Evolutionary conservation across 140 eudicot species (phyloP), one percentile per base, ranked within the genome.

Genomic region (Flaveria floridana): DNA sequence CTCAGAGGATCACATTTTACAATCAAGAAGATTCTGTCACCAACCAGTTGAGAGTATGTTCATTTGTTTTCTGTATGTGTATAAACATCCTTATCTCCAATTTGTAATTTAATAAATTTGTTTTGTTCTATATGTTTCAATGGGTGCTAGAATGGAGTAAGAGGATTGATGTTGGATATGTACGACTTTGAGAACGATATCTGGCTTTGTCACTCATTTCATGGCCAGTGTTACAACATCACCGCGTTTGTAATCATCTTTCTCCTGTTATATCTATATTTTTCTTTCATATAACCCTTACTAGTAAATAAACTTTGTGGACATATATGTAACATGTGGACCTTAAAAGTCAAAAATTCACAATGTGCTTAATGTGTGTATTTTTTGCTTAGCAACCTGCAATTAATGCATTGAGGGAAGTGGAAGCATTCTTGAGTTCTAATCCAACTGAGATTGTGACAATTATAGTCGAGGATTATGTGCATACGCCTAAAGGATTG

Each of bases 111-210:
- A 72, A 51, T 72, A 15, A 48, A 50, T 41, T 13, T 76, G 3
- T 16, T 69, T 0, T 53, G 9, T 62, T 50, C 69, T 25, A 3
- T 73, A 12, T 68, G 48, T 67, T 78, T 65, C 3, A 61, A 73
- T 65, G 71, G 67, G 71, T 67, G 55, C 59, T 80, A 94, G 99
- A 94, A 94, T 87, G 99, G 99, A 84, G 99, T 91, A 37, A 86
- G 99, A 76, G 99, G 99, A 82, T 84, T 94, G 79, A 94, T 94
- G 99, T 84, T 94, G 90, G 99, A 94, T 81, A 88, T 94, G 97
- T 94, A 94, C 48, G 99, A 94, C 82, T 94, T 88, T 78, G 82
- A 87, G 83, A 84, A 91, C 14, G 97, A 88, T 84, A 88, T 94
- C 65, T 94, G 99, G 99, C 95, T 94, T 20, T 94, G 99, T 62